These are phyloP conservation scores for Taphrina sp. DNA, from an alignment of 1,139 yeast genomes.

Conservation along the genomic window DNA sequence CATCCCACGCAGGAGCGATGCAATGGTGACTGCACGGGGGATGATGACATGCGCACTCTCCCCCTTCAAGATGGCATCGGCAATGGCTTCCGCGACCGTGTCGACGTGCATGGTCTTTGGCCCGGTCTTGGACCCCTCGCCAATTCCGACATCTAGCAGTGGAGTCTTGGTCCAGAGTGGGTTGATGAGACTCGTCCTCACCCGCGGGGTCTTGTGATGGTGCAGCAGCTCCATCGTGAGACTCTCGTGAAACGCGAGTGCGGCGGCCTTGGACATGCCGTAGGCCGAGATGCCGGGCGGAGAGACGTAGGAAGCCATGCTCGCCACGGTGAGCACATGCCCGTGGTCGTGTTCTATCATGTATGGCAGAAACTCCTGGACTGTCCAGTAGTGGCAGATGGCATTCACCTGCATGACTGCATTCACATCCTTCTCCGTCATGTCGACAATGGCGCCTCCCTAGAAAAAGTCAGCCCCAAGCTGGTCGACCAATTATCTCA, in stretches of 20 bases:
- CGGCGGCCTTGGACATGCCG: constrained; percentile 87
- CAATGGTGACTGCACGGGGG: constrained; percentile 26
- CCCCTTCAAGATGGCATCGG: constrained; percentile 17
- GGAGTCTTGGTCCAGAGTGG: constrained; percentile 31
- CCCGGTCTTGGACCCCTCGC: constrained; percentile 17
- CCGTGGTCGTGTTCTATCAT: constrained; percentile 65
- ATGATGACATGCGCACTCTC: constrained; percentile 21
- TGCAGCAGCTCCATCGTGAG: constrained; percentile 67
- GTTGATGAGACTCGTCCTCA: constrained; percentile 23
- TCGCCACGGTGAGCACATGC: constrained; percentile 76
- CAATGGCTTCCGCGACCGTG: constrained; percentile 28
- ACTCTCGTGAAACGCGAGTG: constrained; percentile 80
- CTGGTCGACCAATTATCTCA: no score
- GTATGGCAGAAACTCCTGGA: constrained; percentile 67
- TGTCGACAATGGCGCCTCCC: constrained; percentile 56
- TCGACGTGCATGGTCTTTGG: constrained; percentile 32
- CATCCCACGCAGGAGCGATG: constrained; percentile 11
- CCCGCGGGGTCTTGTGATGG: constrained; percentile 62
- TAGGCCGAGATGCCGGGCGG: constrained; percentile 51
- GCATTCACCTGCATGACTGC: constrained; percentile 64
- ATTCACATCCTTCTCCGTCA: constrained; percentile 45
- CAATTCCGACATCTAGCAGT: constrained; percentile 21
- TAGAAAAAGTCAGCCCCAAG: no score
- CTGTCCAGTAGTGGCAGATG: constrained; percentile 67
- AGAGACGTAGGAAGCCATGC: constrained; percentile 65